phyloP scores from a whole-genome alignment of 2,329 filamentous ascomycete species.

The Magnaporthales sp. region DNA sequence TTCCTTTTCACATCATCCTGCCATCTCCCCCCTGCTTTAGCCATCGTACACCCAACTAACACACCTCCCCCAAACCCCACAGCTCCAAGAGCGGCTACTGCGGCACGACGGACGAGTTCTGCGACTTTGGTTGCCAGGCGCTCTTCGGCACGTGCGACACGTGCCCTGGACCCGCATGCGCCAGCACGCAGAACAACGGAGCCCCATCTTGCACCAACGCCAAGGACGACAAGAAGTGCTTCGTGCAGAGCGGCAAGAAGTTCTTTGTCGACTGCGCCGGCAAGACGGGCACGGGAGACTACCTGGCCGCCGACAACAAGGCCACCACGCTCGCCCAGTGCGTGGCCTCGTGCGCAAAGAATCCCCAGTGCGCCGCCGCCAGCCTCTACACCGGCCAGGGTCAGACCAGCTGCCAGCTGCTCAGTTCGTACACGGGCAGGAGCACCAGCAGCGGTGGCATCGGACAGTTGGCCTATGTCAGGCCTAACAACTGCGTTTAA shows the following conservation, averaged over 20 bases:
- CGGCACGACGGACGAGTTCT: conserved; percentile 9
- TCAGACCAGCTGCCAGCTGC: not conserved
- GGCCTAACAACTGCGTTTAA: not conserved
- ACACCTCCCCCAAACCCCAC: not conserved
- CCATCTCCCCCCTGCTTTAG: no score
- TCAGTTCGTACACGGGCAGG: not conserved
- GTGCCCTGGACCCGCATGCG: not conserved
- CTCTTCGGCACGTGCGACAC: conserved; percentile 7
- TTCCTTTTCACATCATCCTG: no score
- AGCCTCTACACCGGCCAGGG: not conserved
- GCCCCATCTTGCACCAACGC: not conserved
- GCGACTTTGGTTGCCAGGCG: conserved; percentile 10
- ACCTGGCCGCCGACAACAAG: not conserved
- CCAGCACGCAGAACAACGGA: conserved; percentile 13
- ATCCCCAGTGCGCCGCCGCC: not conserved
- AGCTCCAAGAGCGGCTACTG: conserved; percentile 9
- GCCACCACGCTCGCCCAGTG: not conserved
- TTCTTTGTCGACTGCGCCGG: not conserved
- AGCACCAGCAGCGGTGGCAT: not conserved
- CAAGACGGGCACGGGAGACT: not conserved
- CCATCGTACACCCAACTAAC: no score
- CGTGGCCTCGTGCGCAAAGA: not conserved
- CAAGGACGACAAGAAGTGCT: not conserved
- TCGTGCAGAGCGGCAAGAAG: not conserved
- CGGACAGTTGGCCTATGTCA: not conserved